A percentile compares a stretch with the other conserved stretches of the same genome.
Evolutionary conservation across 495 filamentous ascomycete species (phyloP).

Genomic region (Rhypophila decipiens): DNA sequence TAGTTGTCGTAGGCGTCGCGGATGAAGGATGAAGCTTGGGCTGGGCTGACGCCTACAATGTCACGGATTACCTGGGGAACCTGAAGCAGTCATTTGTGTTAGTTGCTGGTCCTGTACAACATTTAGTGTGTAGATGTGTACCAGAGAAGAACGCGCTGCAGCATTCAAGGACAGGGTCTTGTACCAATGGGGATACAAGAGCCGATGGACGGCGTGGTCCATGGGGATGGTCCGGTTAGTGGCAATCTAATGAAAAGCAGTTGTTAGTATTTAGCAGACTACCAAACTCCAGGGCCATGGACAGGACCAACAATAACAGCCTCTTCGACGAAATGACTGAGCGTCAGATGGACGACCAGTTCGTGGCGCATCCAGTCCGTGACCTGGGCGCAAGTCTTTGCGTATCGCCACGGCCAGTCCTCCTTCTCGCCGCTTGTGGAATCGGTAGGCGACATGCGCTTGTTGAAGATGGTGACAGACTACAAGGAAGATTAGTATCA

Average conservation of each 20-base stretch:
- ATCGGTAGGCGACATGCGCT: slow-evolving; percentile 23
- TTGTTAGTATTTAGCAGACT: too few species aligned
- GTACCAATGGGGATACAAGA: slow-evolving; percentile 43
- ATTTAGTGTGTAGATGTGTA: too few species aligned
- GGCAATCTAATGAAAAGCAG: too few species aligned
- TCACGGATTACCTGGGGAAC: slow-evolving; percentile 34
- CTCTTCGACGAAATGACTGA: slow-evolving; percentile 44
- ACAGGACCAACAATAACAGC: slow-evolving; percentile 45
- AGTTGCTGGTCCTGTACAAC: too few species aligned
- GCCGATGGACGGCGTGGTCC: slow-evolving; percentile 33
- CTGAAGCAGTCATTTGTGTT: too few species aligned
- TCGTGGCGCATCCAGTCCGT: slow-evolving; percentile 47
- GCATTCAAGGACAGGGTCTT: slow-evolving; percentile 45
- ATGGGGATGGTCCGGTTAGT: slow-evolving; percentile 33
- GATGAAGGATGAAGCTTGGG: slow-evolving; percentile 24
- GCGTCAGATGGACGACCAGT: slow-evolving; percentile 36
- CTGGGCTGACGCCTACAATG: slow-evolving; percentile 28
- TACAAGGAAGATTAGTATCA: too few species aligned
- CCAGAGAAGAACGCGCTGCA: slow-evolving; percentile 37
- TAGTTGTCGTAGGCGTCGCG: slow-evolving; percentile 32
- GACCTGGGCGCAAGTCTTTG: slow-evolving; percentile 44
- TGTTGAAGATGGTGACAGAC: slow-evolving; percentile 44
- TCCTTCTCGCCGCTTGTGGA: slow-evolving; percentile 26
- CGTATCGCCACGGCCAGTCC: slow-evolving; percentile 49
- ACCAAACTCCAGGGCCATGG: too few species aligned